Percentiles rank a stretch among this genome's conserved stretches.
These are phyloP conservation scores for Kwoniella shivajii DNA, from an alignment of 1,284 basidiomycete species.

Conservation along the genomic window DNA sequence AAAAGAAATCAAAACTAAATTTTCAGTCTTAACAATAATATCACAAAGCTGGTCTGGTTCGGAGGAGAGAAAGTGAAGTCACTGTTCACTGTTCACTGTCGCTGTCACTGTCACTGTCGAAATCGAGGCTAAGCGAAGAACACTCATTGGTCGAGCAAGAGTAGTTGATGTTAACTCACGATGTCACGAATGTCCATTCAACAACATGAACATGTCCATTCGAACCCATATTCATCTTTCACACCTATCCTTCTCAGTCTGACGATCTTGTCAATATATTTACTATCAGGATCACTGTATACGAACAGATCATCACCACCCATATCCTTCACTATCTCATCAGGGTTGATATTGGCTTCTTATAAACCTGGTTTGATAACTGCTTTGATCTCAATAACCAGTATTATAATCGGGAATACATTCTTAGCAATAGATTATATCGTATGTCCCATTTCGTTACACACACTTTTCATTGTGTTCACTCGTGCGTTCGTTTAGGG, in stretches of 20 bases:
- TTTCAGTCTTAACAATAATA: too few species aligned
- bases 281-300: slow-evolving; percentile 10
- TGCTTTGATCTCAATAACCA: not conserved
- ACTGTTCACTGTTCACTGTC: too few species aligned
- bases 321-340: slow-evolving; percentile 12
- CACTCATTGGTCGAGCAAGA: too few species aligned
- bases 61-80: too few species aligned
- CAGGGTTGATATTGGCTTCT: slow-evolving; percentile 6
- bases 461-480: not conserved
- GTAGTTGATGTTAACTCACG: too few species aligned
- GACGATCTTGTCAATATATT: slow-evolving; percentile 10
- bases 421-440: slow-evolving; percentile 19
- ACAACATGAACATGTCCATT: not conserved
- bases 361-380: slow-evolving; percentile 1
- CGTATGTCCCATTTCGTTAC: not conserved
- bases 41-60: too few species aligned
- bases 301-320: slow-evolving; percentile 8
- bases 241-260: slow-evolving; percentile 5
- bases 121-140: too few species aligned
- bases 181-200: not conserved
- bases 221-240: not conserved
- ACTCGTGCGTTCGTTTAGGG: not conserved
- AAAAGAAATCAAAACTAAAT: too few species aligned
- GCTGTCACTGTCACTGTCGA: too few species aligned
- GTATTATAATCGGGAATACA: not conserved